phyloP scores from a whole-genome alignment of 192 early-diverging fungal species.

The Polychytrium aggregatum region DNA sequence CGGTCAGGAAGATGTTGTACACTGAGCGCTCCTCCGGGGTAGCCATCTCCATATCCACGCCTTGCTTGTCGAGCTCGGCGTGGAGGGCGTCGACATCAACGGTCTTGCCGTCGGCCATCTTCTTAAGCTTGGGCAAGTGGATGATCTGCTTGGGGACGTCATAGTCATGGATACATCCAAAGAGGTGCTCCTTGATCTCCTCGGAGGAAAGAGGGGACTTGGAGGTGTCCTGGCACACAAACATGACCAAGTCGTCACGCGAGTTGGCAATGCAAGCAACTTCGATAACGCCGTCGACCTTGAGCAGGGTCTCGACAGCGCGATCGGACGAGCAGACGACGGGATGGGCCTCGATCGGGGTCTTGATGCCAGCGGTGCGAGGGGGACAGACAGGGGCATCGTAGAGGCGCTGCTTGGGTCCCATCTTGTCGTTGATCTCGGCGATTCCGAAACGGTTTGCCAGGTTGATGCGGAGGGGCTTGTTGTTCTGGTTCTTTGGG shows the following conservation, averaged over 20 bases:
- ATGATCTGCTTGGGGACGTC: conserved; percentile 21
- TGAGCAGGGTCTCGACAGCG: too few species aligned
- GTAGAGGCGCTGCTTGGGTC: conserved; percentile 11
- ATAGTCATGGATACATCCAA: conserved; percentile 14
- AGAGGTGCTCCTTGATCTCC: conserved; percentile 1
- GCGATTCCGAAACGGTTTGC: conserved; percentile 21
- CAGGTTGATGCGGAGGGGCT: too few species aligned
- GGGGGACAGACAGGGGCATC: conserved; percentile 21
- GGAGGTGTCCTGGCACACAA: too few species aligned
- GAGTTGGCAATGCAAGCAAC: too few species aligned
- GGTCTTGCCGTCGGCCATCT: conserved; percentile 15
- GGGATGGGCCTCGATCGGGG: conserved; percentile 7
- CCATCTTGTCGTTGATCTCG: conserved; percentile 16
- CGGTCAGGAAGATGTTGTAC: conserved; percentile 13
- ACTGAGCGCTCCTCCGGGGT: conserved; percentile 8
- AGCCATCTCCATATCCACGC: conserved; percentile 3
- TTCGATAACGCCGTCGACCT: too few species aligned
- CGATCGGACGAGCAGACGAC: too few species aligned
- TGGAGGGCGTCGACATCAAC: conserved; percentile 13
- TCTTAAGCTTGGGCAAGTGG: too few species aligned
- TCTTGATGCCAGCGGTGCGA: conserved; percentile 12
- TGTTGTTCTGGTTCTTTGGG: too few species aligned
- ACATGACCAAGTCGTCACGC: too few species aligned
- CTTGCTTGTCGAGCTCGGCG: conserved; percentile 5
- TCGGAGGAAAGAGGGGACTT: too few species aligned